Conservation (phyloP, 1,139 yeast genomes). For the Suhomyces bribrorum region DNA sequence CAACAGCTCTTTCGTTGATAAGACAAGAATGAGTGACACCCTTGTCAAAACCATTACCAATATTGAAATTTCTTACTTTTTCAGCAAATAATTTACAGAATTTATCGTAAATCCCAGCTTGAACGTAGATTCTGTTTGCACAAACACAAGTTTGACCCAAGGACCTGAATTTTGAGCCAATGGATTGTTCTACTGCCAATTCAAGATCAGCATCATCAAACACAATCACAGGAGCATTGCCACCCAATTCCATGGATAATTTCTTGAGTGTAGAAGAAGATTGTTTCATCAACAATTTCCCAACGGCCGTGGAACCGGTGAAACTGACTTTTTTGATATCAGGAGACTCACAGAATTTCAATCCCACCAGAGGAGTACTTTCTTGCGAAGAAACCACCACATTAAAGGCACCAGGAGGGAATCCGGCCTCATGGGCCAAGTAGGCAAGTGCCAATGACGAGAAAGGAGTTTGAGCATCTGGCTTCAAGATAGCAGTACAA, state of each 20-base stretch:
- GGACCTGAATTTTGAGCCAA: conserved; percentile 69
- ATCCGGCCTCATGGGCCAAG: conserved; percentile 45
- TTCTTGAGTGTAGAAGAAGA: conserved; percentile 78
- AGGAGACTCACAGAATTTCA: conserved; percentile 61
- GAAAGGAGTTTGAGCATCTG: conserved; percentile 48
- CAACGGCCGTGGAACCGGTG: conserved; percentile 88
- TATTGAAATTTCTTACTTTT: conserved; percentile 53
- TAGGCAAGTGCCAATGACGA: conserved; percentile 48
- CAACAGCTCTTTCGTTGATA: conserved; percentile 65
- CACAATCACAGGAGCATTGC: conserved; percentile 89
- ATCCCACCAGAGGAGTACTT: conserved; percentile 32
- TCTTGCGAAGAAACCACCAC: conserved; percentile 40
- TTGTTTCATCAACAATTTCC: conserved; percentile 77
- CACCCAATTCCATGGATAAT: conserved; percentile 86
- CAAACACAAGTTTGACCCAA: conserved; percentile 85
- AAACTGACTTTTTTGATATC: conserved; percentile 75
- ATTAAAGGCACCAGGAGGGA: conserved; percentile 47
- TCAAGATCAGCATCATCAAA: conserved; percentile 83
- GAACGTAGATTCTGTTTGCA: conserved; percentile 74
- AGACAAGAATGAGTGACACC: conserved; percentile 80
- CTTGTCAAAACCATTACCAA: conserved; percentile 75
- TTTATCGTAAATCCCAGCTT: conserved; percentile 59
- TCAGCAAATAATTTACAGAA: conserved; percentile 53
- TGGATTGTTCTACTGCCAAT: conserved; percentile 61
- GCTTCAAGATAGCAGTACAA: conserved; percentile 48